phyloP scores from a whole-genome alignment of 352 stramenopile species.

The Plasmopara muralis region DNA sequence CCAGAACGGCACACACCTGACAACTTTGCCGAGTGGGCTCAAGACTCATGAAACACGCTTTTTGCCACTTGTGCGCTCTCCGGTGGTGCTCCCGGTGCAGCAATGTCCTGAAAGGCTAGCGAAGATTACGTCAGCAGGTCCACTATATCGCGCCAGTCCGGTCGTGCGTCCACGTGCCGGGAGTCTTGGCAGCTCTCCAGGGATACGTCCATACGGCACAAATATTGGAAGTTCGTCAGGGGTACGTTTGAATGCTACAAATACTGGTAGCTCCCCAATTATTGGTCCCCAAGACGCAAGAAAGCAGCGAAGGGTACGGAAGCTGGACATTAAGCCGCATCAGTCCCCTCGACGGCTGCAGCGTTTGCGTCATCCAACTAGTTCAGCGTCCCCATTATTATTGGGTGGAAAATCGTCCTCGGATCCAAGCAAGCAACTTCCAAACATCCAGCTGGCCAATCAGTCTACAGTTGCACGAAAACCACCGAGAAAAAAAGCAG shows the following conservation, averaged over 20 bases:
- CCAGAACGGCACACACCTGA: conserved; percentile 14
- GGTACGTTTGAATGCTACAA: conserved; percentile 15
- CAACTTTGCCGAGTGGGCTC: conserved; percentile 4
- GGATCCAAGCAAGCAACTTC: background rate
- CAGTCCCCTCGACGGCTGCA: conserved; percentile 59
- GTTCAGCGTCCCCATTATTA: conserved; percentile 22
- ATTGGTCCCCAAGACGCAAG: conserved; percentile 15
- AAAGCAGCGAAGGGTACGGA: conserved; percentile 37
- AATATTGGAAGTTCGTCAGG: conserved; percentile 10
- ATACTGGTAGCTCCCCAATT: conserved; percentile 8
- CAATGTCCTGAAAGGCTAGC: conserved; percentile 42
- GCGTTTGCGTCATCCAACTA: conserved; percentile 19
- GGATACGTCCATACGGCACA: conserved; percentile 16
- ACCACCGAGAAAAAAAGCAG: conserved; percentile 23
- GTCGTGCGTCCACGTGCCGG: conserved; percentile 39
- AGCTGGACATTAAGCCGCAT: conserved; percentile 72
- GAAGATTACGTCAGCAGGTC: conserved; percentile 49
- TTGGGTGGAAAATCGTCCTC: conserved; percentile 20
- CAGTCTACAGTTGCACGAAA: conserved; percentile 7
- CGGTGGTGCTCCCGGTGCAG: conserved; percentile 41
- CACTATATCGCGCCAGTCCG: conserved; percentile 45
- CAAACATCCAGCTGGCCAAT: background rate
- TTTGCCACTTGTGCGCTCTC: conserved; percentile 25
- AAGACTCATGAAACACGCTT: conserved; percentile 8
- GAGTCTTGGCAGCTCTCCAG: conserved; percentile 15